Percentiles rank a stretch among this genome's conserved stretches.
phyloP scores from a whole-genome alignment of 352 stramenopile species.

The Thraustochytrium aureum region DNA sequence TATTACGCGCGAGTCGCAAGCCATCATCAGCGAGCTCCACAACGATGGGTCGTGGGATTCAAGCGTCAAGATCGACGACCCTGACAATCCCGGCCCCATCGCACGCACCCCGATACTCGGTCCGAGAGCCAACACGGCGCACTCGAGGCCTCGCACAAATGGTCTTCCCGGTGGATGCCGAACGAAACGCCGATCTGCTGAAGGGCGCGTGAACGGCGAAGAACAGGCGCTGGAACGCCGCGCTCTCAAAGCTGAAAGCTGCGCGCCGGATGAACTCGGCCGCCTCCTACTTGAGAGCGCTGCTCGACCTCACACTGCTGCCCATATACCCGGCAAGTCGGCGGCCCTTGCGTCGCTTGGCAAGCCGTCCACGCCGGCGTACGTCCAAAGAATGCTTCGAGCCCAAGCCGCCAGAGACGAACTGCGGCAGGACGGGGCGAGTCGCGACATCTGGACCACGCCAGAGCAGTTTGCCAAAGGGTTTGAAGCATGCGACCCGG shows the following conservation, averaged over 20 bases:
- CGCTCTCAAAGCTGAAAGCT: conserved; percentile 12
- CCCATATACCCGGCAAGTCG: no score
- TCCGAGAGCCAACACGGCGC: no score
- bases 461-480: conserved; percentile 13
- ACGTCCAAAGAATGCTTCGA: conserved; percentile 17
- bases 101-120: no score
- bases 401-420: not conserved
- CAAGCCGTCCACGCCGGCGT: no score
- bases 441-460: no score
- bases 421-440: not conserved
- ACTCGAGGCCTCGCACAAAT: no score
- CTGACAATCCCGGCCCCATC: no score
- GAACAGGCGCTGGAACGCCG: no score
- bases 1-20: conserved; percentile 31
- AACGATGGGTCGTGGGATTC: conserved; percentile 14
- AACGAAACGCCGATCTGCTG: no score
- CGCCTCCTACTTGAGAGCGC: conserved; percentile 33
- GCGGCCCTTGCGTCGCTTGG: no score
- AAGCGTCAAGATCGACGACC: conserved; percentile 21
- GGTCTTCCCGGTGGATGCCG: no score
- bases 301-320: conserved; percentile 21
- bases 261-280: conserved; percentile 24
- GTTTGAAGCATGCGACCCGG: conserved; percentile 27
- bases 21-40: conserved; percentile 29
- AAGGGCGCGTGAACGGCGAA: no score